Evolutionary conservation across 2,329 filamentous ascomycete species (phyloP).

Genomic region (Fusarium pseudograminearum): DNA sequence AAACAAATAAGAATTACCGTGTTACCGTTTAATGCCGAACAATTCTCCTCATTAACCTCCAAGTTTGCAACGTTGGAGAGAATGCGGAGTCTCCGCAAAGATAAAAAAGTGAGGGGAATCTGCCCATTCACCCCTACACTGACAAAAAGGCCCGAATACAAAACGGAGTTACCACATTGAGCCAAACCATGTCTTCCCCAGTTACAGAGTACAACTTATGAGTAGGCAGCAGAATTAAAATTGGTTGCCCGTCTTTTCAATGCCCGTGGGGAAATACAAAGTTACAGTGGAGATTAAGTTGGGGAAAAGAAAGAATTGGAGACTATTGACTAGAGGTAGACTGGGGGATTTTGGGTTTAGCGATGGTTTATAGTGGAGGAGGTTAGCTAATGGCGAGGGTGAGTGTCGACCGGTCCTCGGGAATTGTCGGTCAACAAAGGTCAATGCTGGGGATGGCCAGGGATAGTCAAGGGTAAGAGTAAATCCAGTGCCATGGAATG

Average conservation of each 20-base stretch:
- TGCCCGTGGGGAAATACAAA: conserved; percentile 28
- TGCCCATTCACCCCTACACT: conserved; percentile 5
- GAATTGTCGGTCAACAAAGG: conserved; percentile 4
- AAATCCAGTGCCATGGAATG: background rate
- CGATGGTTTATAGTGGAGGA: background rate
- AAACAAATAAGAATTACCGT: background rate
- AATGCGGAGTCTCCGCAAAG: conserved; percentile 42
- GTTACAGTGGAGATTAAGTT: conserved; percentile 4
- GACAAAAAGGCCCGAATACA: conserved; percentile 26
- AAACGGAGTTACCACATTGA: background rate
- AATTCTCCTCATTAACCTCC: background rate
- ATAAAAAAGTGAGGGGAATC: conserved; percentile 15
- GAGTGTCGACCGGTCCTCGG: conserved; percentile 2
- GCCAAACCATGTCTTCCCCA: background rate
- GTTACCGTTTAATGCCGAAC: background rate
- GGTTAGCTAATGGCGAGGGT: conserved; percentile 6
- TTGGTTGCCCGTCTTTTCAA: background rate
- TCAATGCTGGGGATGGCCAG: background rate
- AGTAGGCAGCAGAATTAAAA: conserved; percentile 15
- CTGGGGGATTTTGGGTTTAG: conserved; percentile 1
- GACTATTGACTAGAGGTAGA: too few relatives aligned
- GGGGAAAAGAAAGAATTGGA: conserved; percentile 17
- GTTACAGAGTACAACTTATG: too few relatives aligned
- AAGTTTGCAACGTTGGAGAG: conserved; percentile 28
- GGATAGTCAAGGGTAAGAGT: background rate